A percentile compares a stretch with the other conserved stretches of the same genome.
phyloP scores from a whole-genome alignment of 306 rosid genomes.

The Dalbergia cultrata region DNA sequence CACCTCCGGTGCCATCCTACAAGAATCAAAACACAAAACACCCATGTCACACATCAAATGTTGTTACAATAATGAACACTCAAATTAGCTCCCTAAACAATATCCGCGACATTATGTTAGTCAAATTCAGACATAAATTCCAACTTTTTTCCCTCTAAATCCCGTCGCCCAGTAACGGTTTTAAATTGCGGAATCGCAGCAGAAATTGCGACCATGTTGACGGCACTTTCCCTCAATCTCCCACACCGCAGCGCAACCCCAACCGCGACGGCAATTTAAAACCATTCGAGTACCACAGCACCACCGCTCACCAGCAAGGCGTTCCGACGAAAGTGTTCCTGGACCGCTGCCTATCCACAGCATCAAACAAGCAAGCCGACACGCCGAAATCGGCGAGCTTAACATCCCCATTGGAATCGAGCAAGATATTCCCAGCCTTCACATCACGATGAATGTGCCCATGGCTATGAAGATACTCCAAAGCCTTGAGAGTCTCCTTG shows the following conservation, averaged over 20 bases:
- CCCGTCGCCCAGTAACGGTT: too few relatives aligned
- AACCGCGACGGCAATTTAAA: too few relatives aligned
- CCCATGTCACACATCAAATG: not conserved
- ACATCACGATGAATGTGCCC: conserved; percentile 98
- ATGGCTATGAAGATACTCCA: conserved; percentile 89
- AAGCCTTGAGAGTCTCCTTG: conserved; percentile 90
- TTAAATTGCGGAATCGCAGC: too few relatives aligned
- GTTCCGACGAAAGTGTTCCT: conserved; percentile 96
- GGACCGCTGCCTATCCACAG: conserved; percentile 92
- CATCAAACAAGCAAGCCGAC: conserved; percentile 95
- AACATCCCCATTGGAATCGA: conserved; percentile 76
- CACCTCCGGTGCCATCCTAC: conserved; percentile 99
- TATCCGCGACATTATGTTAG: not conserved
- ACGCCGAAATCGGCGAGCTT: conserved; percentile 98
- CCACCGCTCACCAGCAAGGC: conserved; percentile 80
- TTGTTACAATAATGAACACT: not conserved
- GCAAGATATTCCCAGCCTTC: conserved; percentile 95
- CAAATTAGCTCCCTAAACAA: not conserved
- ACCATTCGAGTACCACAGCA: too few relatives aligned
- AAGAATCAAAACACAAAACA: conserved; percentile 6
- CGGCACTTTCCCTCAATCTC: too few relatives aligned
- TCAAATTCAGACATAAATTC: too few relatives aligned
- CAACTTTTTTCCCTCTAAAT: too few relatives aligned
- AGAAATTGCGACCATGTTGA: too few relatives aligned
- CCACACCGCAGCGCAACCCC: too few relatives aligned